Conservation (phyloP, 208 protist genomes). For the Herpetomonas samuelpessoai region DNA sequence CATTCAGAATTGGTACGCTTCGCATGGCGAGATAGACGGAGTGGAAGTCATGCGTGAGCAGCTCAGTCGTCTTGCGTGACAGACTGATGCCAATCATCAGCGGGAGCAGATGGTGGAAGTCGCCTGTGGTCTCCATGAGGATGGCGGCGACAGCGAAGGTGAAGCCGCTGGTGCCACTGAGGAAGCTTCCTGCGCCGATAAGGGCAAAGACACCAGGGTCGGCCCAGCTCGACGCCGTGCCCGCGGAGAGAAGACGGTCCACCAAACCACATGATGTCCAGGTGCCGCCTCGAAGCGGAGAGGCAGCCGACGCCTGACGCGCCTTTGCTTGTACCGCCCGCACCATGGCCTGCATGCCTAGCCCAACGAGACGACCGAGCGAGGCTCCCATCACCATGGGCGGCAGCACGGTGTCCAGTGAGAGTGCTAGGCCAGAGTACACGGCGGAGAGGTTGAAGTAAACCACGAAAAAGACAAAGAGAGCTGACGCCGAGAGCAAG, state of each 20-base stretch:
- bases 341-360: slow-evolving; percentile 8
- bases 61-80: slow-evolving; percentile 29
- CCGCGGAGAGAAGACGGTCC: slow-evolving; percentile 47
- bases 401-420: slow-evolving; percentile 22
- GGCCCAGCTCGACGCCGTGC: slow-evolving; percentile 22
- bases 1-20: slow-evolving; percentile 44
- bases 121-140: slow-evolving; percentile 46
- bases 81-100: slow-evolving; percentile 55
- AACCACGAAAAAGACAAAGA: slow-evolving; percentile 30
- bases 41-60: slow-evolving; percentile 39
- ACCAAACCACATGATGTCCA: slow-evolving; percentile 18
- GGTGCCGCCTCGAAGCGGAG: not conserved
- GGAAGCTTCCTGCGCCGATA: slow-evolving; percentile 57
- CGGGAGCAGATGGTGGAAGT: slow-evolving; percentile 49
- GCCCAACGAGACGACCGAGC: slow-evolving; percentile 20
- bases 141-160: slow-evolving; percentile 45
- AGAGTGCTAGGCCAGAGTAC: slow-evolving; percentile 40
- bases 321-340: slow-evolving; percentile 15
- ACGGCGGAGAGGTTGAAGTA: slow-evolving; percentile 43
- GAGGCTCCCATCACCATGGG: slow-evolving; percentile 34
- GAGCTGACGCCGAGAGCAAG: slow-evolving; percentile 25
- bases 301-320: not conserved
- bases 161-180: slow-evolving; percentile 40
- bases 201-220: slow-evolving; percentile 55
- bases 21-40: slow-evolving; percentile 38